Conservation (phyloP, 208 protist genomes). For the Leishmania martiniquensis region DNA sequence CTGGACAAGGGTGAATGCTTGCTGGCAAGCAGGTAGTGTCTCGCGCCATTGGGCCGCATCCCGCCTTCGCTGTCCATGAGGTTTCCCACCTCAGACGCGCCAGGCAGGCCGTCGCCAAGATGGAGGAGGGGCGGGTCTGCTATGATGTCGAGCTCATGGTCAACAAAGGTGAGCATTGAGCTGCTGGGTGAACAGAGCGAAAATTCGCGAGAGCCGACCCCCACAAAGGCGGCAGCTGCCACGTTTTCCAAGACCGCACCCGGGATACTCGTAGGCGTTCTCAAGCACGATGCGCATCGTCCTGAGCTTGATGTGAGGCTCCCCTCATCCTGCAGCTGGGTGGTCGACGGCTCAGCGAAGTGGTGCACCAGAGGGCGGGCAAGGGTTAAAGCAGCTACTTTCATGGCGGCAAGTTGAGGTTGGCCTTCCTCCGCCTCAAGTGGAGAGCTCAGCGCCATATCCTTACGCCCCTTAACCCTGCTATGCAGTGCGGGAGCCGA, state of each 20-base stretch:
- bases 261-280: neutral
- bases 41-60: neutral
- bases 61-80: neutral
- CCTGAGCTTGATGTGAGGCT: neutral
- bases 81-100: neutral
- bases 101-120: neutral
- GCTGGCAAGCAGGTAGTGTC: neutral
- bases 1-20: neutral
- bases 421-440: neutral
- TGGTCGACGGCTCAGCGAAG: neutral
- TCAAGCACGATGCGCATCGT: neutral
- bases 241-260: neutral
- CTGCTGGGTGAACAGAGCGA: neutral
- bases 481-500: neutral
- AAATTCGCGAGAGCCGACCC: neutral
- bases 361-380: neutral
- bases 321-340: neutral
- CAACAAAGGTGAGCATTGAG: slow-evolving; percentile 7
- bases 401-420: too few species aligned
- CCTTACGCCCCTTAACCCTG: neutral
- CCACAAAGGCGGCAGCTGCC: neutral
- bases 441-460: neutral
- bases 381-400: neutral
- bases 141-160: slow-evolving; percentile 6
- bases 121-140: neutral